These are phyloP conservation scores for Ramaria rubella DNA, from an alignment of 768 basidiomycete species.

Conservation along the genomic window DNA sequence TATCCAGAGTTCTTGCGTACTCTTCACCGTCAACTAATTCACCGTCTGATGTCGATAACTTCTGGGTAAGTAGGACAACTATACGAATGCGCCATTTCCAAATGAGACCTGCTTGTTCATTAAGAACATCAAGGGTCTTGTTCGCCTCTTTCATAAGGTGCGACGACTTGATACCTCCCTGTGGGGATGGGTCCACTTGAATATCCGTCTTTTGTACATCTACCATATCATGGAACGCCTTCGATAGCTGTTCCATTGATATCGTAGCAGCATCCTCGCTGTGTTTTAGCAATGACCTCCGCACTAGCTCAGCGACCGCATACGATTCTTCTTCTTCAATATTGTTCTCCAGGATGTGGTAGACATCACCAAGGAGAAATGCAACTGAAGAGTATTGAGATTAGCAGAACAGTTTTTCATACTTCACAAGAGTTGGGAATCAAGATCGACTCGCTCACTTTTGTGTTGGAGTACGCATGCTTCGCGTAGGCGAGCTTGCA, in stretches of 20 bases:
- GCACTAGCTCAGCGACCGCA: constrained; percentile 56
- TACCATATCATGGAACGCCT: constrained; percentile 35
- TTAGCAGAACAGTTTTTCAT: background rate
- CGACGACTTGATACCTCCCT: constrained; percentile 44
- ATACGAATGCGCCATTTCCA: constrained; percentile 75
- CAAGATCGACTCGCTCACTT: background rate
- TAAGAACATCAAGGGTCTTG: constrained; percentile 54
- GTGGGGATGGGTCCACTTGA: constrained; percentile 42
- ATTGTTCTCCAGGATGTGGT: constrained; percentile 57
- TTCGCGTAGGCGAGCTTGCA: constrained; percentile 63
- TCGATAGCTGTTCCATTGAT: constrained; percentile 47
- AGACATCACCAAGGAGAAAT: constrained; percentile 78
- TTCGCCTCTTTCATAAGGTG: constrained; percentile 57
- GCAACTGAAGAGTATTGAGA: constrained; percentile 33
- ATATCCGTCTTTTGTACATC: constrained; percentile 44
- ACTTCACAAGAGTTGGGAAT: background rate
- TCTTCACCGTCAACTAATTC: constrained; percentile 72
- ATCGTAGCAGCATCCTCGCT: constrained; percentile 53
- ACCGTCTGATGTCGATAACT: constrained; percentile 38
- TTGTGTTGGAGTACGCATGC: constrained; percentile 59
- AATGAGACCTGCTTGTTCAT: constrained; percentile 62
- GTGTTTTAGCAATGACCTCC: constrained; percentile 55
- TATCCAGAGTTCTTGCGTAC: constrained; percentile 73
- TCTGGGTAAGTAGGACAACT: constrained; percentile 51
- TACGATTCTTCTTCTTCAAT: constrained; percentile 62